Percentiles rank a stretch among this genome's conserved stretches.
phyloP scores from a whole-genome alignment of 2,329 filamentous ascomycete genomes.

The Achaetomium macrosporum region DNA sequence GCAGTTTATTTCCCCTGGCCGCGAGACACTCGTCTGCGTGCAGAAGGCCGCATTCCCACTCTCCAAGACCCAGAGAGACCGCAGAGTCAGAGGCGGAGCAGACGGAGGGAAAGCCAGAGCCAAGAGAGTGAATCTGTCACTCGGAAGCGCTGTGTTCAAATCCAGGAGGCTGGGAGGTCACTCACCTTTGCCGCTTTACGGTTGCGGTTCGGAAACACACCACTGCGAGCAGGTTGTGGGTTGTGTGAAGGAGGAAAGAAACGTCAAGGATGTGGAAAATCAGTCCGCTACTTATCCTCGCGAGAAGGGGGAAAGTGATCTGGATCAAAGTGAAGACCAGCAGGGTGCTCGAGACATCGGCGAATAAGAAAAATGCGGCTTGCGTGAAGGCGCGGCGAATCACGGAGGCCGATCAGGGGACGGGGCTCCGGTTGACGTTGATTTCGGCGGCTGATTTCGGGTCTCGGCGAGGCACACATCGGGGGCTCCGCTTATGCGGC shows the following conservation, averaged over 20 bases:
- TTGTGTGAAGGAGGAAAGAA: neutral
- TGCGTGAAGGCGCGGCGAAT: neutral
- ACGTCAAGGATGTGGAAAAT: neutral
- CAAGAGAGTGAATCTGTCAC: neutral
- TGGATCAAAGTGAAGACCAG: neutral
- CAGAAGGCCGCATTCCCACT: neutral
- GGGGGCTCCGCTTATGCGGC: neutral
- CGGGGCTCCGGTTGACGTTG: neutral
- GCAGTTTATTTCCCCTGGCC: neutral
- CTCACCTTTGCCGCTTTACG: neutral
- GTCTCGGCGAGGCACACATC: neutral
- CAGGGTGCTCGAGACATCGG: neutral
- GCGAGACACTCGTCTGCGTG: neutral
- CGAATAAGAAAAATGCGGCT: neutral
- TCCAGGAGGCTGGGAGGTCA: neutral
- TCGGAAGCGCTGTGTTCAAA: neutral
- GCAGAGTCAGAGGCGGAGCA: neutral
- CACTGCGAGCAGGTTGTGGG: neutral
- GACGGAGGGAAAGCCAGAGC: neutral
- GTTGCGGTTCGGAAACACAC: neutral
- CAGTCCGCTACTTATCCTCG: neutral
- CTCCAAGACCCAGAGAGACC: neutral
- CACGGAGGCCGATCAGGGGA: neutral
- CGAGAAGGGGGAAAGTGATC: neutral
- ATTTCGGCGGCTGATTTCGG: constrained; percentile 2